These are phyloP conservation scores for Penicillium manginii DNA, from an alignment of 495 filamentous ascomycete species.

Conservation along the genomic window DNA sequence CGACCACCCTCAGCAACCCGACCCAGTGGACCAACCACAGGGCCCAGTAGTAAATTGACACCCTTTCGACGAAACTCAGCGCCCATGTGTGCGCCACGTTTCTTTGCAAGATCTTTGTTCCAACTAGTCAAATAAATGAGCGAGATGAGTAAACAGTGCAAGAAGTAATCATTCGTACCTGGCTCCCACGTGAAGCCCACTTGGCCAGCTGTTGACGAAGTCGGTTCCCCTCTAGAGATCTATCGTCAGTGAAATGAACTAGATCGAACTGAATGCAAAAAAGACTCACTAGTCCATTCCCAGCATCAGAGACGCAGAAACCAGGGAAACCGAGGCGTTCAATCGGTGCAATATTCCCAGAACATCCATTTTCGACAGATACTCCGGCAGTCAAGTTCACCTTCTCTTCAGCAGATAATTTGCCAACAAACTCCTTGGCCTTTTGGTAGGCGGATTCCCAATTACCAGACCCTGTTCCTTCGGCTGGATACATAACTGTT, in stretches of 20 bases:
- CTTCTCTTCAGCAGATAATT: conserved; percentile 65
- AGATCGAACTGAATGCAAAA: background rate
- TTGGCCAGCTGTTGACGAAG: conserved; percentile 60
- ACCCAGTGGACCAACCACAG: conserved; percentile 73
- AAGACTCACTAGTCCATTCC: conserved; percentile 55
- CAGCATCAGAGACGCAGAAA: conserved; percentile 65
- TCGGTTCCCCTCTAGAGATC: conserved; percentile 57
- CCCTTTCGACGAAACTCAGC: conserved; percentile 61
- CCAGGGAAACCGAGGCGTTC: conserved; percentile 61
- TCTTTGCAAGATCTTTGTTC: conserved; percentile 43
- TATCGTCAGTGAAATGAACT: background rate
- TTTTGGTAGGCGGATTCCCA: conserved; percentile 55
- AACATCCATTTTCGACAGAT: conserved; percentile 65
- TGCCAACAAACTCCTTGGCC: conserved; percentile 54
- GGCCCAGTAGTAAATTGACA: conserved; percentile 59
- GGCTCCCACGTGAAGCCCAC: conserved; percentile 59
- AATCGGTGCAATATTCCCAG: conserved; percentile 55
- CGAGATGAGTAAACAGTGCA: background rate
- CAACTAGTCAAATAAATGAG: conserved; percentile 8
- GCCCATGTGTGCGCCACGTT: conserved; percentile 56
- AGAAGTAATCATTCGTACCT: conserved; percentile 17
- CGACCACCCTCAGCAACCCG: conserved; percentile 78
- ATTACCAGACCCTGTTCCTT: conserved; percentile 56
- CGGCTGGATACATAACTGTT: conserved; percentile 15
- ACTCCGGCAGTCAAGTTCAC: conserved; percentile 50